Conservation (phyloP, 2,329 filamentous ascomycete genomes). For the Ophiostoma sp. region DNA sequence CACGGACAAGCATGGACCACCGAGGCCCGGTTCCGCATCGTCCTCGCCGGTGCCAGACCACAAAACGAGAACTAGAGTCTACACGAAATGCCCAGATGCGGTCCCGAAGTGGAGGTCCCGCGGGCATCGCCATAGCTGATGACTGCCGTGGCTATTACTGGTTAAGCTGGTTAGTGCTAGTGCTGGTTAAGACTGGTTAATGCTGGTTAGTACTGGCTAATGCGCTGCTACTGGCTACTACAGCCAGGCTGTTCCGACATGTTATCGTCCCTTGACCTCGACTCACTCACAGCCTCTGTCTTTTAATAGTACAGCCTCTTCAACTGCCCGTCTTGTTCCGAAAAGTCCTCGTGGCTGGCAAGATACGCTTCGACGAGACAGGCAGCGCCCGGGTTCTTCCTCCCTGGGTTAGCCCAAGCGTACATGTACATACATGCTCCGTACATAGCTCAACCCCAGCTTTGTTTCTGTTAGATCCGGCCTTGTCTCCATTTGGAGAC, state of each 20-base stretch:
- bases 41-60: constrained; percentile 11
- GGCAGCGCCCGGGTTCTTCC: constrained; percentile 24
- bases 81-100: background rate
- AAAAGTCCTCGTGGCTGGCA: constrained; percentile 23
- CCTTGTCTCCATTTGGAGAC: background rate
- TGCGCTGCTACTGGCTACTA: background rate
- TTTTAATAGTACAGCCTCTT: no score
- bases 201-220: background rate
- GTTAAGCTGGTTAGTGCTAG: background rate
- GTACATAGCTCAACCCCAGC: constrained; percentile 21
- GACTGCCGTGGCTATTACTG: background rate
- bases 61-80: no score
- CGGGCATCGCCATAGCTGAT: background rate
- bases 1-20: background rate
- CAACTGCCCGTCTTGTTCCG: constrained; percentile 18
- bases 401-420: constrained; percentile 19
- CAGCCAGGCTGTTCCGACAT: background rate
- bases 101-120: background rate
- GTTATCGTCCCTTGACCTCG: constrained; percentile 1
- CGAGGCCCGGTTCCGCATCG: constrained; percentile 12
- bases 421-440: no score
- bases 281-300: no score
- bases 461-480: constrained; percentile 19
- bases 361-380: background rate
- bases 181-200: no score